Conservation (phyloP, 495 filamentous ascomycete genomes). For the Aspergillus mulundensis region DNA sequence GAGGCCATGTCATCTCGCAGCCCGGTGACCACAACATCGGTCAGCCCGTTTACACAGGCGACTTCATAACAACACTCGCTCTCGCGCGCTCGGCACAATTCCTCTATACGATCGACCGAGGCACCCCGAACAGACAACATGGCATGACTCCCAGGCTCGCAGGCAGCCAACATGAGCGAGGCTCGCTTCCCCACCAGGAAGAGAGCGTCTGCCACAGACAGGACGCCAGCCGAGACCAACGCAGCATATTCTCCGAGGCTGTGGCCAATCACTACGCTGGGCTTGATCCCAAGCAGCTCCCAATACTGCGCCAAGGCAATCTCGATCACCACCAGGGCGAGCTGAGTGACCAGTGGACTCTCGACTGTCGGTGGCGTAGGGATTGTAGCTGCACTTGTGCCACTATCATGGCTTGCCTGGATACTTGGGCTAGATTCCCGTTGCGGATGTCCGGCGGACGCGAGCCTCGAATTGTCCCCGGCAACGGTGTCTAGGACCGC, state of each 20-base stretch:
- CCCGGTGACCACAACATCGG: neutral
- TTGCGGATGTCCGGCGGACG: too few relatives aligned
- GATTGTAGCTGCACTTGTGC: neutral
- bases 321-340: conserved; percentile 67
- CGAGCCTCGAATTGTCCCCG: conserved; percentile 19
- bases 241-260: conserved; percentile 88
- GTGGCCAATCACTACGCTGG: conserved; percentile 75
- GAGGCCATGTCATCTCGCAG: neutral
- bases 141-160: conserved; percentile 64
- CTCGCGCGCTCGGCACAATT: neutral
- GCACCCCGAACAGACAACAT: conserved; percentile 48
- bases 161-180: conserved; percentile 67
- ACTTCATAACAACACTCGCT: conserved; percentile 31
- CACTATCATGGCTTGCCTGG: neutral
- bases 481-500: conserved; percentile 60
- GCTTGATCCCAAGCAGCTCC: conserved; percentile 71
- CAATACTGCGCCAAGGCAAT: conserved; percentile 82
- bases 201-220: conserved; percentile 75
- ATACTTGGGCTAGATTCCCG: neutral
- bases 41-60: conserved; percentile 47
- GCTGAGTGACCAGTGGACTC: conserved; percentile 63
- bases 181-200: conserved; percentile 77
- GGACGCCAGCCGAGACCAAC: conserved; percentile 71
- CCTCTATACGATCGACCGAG: conserved; percentile 27
- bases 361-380: conserved; percentile 1